A percentile compares a stretch with the other conserved stretches of the same genome.
Conservation (phyloP, 805 yeast genomes). For the Kodamaea fukazawae region DNA sequence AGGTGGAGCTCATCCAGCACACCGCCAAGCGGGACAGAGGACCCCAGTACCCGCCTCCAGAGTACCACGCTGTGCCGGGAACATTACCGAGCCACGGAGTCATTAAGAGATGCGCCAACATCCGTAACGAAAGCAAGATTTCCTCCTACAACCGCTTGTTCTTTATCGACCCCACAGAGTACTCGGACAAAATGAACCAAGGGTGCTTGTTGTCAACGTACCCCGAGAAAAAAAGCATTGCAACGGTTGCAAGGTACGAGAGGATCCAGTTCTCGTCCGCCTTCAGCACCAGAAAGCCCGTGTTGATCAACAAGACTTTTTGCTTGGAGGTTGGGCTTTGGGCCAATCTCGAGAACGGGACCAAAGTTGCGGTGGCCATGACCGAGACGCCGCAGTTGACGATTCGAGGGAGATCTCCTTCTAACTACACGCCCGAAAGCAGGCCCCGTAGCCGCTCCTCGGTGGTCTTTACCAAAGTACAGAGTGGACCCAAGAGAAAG, state of each 20-base stretch:
- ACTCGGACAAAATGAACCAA: background rate
- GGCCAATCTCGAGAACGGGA: slow-evolving; percentile 13
- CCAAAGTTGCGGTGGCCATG: slow-evolving; percentile 16
- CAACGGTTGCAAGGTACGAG: slow-evolving; percentile 22
- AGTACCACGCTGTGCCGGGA: slow-evolving; percentile 23
- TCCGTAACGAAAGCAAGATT: slow-evolving; percentile 21
- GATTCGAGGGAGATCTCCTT: slow-evolving; percentile 65
- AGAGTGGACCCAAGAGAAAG: slow-evolving; percentile 1
- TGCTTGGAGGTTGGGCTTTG: slow-evolving; percentile 17
- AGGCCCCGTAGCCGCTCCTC: background rate
- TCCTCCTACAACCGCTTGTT: slow-evolving; percentile 17
- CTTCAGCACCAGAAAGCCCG: slow-evolving; percentile 3
- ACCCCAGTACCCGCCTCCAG: slow-evolving; percentile 22
- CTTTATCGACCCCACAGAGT: slow-evolving; percentile 10
- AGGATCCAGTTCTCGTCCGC: slow-evolving; percentile 21
- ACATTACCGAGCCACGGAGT: slow-evolving; percentile 21
- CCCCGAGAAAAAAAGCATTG: slow-evolving; percentile 3
- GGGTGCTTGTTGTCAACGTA: slow-evolving; percentile 10
- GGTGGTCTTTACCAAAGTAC: too few relatives aligned
- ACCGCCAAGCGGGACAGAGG: slow-evolving; percentile 28
- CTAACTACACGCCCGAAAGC: too few relatives aligned
- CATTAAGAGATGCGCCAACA: slow-evolving; percentile 20
- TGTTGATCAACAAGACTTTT: slow-evolving; percentile 13
- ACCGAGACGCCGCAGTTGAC: slow-evolving; percentile 56
- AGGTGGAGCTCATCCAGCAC: slow-evolving; percentile 22